Evolutionary conservation across 1,139 yeast genomes (phyloP).

Genomic region (Geotrichum histeridarum): DNA sequence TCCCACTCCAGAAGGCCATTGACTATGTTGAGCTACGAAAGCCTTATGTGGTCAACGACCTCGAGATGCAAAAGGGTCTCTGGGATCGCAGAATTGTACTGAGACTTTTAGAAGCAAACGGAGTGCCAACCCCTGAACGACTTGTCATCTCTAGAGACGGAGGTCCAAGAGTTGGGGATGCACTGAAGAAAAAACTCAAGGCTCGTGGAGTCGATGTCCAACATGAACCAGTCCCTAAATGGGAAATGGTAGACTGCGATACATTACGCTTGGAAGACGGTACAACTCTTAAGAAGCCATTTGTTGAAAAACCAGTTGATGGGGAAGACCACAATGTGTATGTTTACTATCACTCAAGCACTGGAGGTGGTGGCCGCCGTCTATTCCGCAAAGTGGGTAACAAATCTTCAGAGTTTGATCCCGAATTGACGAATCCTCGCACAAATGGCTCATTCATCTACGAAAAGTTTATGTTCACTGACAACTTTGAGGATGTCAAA

Average conservation of each 20-base stretch:
- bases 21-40: constrained; percentile 81
- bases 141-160: constrained; percentile 91
- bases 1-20: constrained; percentile 92
- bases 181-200: constrained; percentile 50
- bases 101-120: constrained; percentile 66
- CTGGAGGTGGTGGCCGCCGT: constrained; percentile 97
- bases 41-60: constrained; percentile 83
- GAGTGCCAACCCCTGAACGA: constrained; percentile 83
- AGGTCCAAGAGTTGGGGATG: constrained; percentile 82
- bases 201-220: constrained; percentile 51
- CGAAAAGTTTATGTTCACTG: constrained; percentile 95
- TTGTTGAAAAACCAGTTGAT: constrained; percentile 96
- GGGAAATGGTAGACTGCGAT: constrained; percentile 78
- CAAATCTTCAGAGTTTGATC: constrained; percentile 93
- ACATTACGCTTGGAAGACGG: constrained; percentile 72
- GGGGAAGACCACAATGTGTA: constrained; percentile 97
- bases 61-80: constrained; percentile 80
- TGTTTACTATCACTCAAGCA: constrained; percentile 78
- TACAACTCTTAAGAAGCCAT: constrained; percentile 68
- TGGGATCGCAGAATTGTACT: constrained; percentile 95
- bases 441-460: constrained; percentile 87
- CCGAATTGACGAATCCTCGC: constrained; percentile 65
- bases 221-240: constrained; percentile 55
- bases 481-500: constrained; percentile 95
- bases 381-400: constrained; percentile 93